These are phyloP conservation scores for Fusarium sp. DNA, from an alignment of 2,329 filamentous ascomycete genomes.

Conservation along the genomic window DNA sequence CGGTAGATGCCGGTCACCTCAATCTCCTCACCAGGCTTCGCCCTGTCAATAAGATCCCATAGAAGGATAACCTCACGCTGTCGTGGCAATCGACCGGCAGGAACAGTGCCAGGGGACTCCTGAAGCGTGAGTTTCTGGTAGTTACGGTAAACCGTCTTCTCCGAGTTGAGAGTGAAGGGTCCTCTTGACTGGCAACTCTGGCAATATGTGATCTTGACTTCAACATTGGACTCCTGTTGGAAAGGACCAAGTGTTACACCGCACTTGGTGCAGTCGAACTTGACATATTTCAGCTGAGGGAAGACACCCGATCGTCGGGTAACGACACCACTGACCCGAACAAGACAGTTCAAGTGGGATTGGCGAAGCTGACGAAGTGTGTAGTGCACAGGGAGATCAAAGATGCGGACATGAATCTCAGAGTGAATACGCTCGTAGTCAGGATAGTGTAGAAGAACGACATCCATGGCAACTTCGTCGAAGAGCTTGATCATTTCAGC, in stretches of 20 bases:
- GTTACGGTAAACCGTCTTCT: constrained; percentile 98
- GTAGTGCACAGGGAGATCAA: constrained; percentile 92
- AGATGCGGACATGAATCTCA: constrained; percentile 97
- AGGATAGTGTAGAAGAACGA: constrained; percentile 93
- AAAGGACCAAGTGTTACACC: constrained; percentile 92
- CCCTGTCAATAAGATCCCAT: constrained; percentile 96
- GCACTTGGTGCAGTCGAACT: constrained; percentile 96
- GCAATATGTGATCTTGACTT: constrained; percentile 96
- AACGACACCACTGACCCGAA: constrained; percentile 94
- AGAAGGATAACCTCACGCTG: constrained; percentile 94
- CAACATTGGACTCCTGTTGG: constrained; percentile 95
- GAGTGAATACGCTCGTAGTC: constrained; percentile 98
- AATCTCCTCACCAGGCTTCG: constrained; percentile 97
- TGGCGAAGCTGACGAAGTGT: constrained; percentile 95
- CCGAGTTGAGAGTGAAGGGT: constrained; percentile 94
- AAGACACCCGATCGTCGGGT: constrained; percentile 95
- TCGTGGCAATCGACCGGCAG: constrained; percentile 91
- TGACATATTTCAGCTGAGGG: constrained; percentile 97
- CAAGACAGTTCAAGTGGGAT: constrained; percentile 93
- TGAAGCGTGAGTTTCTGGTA: constrained; percentile 98
- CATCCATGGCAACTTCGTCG: constrained; percentile 96
- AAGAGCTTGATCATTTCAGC: constrained; percentile 97
- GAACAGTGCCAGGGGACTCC: constrained; percentile 96
- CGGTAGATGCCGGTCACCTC: constrained; percentile 97
- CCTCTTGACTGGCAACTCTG: constrained; percentile 96